These are phyloP conservation scores for Tolypocladium inflatum DNA, from an alignment of 2,329 filamentous ascomycete genomes.

Conservation along the genomic window DNA sequence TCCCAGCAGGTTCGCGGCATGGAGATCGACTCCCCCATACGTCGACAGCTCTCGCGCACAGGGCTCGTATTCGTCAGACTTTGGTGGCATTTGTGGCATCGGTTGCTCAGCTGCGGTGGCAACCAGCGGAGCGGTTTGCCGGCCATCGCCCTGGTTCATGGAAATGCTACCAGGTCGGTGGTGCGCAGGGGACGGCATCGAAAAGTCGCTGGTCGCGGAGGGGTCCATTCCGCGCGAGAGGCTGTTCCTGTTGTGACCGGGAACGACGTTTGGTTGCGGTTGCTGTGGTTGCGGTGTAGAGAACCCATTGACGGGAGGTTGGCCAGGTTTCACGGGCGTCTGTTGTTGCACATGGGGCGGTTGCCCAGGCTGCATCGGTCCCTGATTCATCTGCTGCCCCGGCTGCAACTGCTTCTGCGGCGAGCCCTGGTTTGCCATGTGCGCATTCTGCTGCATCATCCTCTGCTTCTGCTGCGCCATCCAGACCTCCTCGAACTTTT, in stretches of 20 bases:
- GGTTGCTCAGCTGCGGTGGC: conserved; percentile 15
- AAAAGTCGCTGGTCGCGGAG: conserved; percentile 25
- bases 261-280: conserved; percentile 3
- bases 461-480: conserved; percentile 44
- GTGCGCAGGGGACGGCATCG: conserved; percentile 36
- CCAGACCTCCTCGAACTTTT: conserved; percentile 67
- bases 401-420: conserved; percentile 29
- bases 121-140: conserved; percentile 12
- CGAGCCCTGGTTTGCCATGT: conserved; percentile 6
- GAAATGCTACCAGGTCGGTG: conserved; percentile 31
- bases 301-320: conserved; percentile 26
- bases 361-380: conserved; percentile 20
- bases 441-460: conserved; percentile 36
- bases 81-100: conserved; percentile 28
- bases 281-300: conserved; percentile 19
- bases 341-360: conserved; percentile 20
- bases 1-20: conserved; percentile 54
- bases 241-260: conserved; percentile 38
- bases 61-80: conserved; percentile 45
- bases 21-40: conserved; percentile 65
- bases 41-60: conserved; percentile 44
- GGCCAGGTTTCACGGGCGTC: conserved; percentile 31
- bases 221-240: conserved; percentile 41
- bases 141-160: conserved; percentile 24
- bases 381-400: conserved; percentile 21